Evolutionary conservation across 805 yeast species (phyloP).

Genomic region (Wickerhamiella qilinensis): DNA sequence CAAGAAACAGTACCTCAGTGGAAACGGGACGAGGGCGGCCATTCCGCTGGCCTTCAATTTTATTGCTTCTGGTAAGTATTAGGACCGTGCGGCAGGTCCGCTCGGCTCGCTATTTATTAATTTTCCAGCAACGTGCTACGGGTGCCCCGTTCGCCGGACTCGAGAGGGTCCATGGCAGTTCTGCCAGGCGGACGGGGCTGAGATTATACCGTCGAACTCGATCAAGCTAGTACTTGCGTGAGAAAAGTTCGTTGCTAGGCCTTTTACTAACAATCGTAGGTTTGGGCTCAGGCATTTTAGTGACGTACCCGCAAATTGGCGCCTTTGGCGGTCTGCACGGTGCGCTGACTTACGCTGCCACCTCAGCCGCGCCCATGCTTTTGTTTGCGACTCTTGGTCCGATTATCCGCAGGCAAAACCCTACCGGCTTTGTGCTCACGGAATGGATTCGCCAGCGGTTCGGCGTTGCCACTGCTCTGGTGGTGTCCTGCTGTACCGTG

Average conservation of each 20-base stretch:
- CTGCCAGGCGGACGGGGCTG: conserved; percentile 29
- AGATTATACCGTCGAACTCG: conserved; percentile 67
- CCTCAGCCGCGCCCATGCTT: conserved; percentile 73
- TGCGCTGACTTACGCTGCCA: conserved; percentile 56
- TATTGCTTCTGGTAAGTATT: conserved; percentile 56
- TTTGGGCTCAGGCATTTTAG: conserved; percentile 76
- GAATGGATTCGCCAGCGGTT: conserved; percentile 86
- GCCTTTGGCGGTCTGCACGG: conserved; percentile 81
- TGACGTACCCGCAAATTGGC: conserved; percentile 78
- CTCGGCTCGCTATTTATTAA: not conserved
- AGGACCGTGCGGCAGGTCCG: not conserved
- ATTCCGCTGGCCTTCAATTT: conserved; percentile 75
- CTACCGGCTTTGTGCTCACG: conserved; percentile 79
- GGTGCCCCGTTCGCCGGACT: conserved; percentile 15
- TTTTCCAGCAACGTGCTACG: conserved; percentile 9
- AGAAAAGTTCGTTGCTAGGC: conserved; percentile 30
- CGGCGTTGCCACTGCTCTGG: conserved; percentile 57
- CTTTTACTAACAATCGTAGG: conserved; percentile 26
- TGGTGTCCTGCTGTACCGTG: conserved; percentile 65
- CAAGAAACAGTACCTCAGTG: conserved; percentile 45
- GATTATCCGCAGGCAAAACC: conserved; percentile 56
- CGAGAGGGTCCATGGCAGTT: not conserved
- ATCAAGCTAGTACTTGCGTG: conserved; percentile 74
- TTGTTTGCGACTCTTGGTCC: conserved; percentile 80
- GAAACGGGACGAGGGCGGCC: conserved; percentile 68